Evolutionary conservation across 116 monocot species (phyloP).

Genomic region (Iris pallida): DNA sequence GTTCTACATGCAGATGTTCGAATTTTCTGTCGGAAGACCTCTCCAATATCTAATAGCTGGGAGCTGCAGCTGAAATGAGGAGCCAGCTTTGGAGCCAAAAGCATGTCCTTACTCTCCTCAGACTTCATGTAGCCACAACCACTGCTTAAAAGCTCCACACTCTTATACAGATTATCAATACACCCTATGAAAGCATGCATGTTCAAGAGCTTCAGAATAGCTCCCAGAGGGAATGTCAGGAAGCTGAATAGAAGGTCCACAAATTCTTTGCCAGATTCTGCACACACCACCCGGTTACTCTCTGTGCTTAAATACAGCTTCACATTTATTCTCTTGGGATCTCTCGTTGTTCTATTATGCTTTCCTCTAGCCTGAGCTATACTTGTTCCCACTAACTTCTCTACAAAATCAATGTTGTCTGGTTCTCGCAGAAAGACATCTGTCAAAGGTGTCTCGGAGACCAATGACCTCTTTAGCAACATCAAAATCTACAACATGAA

Average conservation of each 20-base stretch:
- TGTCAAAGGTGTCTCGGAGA: constrained; percentile 26
- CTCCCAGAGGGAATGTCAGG: constrained; percentile 34
- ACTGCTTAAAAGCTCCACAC: constrained; percentile 20
- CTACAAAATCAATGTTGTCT: background rate
- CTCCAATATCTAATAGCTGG: constrained; percentile 16
- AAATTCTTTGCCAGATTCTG: constrained; percentile 35
- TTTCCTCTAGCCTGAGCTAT: background rate
- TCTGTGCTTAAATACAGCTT: constrained; percentile 21
- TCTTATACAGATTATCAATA: constrained; percentile 35
- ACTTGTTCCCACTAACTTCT: background rate
- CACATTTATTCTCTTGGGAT: constrained; percentile 11
- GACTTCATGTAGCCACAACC: constrained; percentile 9
- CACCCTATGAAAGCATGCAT: constrained; percentile 17
- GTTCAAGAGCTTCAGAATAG: constrained; percentile 18
- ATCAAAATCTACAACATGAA: constrained; percentile 11
- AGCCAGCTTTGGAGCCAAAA: constrained; percentile 19
- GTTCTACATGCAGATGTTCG: constrained; percentile 6
- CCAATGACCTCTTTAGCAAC: constrained; percentile 26
- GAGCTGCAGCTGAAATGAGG: constrained; percentile 7
- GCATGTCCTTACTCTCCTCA: constrained; percentile 10
- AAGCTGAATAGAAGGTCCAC: constrained; percentile 38
- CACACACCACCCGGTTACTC: constrained; percentile 26
- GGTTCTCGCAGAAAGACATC: constrained; percentile 15
- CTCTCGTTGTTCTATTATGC: background rate
- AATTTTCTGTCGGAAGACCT: constrained; percentile 3